These are phyloP conservation scores for Lenwebbia sp. DNA, from an alignment of 345 rosid species.

Conservation along the genomic window DNA sequence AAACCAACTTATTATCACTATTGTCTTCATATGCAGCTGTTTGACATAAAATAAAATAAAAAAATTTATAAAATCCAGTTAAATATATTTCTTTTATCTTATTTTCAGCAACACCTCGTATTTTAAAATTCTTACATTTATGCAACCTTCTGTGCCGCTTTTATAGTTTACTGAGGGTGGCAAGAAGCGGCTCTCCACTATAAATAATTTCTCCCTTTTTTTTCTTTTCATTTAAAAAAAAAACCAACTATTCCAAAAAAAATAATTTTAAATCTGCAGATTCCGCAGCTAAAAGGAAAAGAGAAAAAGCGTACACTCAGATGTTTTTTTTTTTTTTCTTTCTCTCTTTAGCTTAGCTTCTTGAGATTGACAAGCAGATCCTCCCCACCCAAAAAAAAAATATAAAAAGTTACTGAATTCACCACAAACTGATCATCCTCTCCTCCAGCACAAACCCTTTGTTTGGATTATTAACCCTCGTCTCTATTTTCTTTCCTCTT, in stretches of 20 bases:
- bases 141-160: background rate
- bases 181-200: background rate
- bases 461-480: background rate
- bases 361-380: constrained; percentile 10
- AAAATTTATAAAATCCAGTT: too few relatives aligned
- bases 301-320: background rate
- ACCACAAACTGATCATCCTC: background rate
- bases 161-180: background rate
- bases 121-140: background rate
- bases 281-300: constrained; percentile 1
- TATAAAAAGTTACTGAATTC: background rate
- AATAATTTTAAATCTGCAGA: background rate
- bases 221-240: background rate
- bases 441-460: background rate
- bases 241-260: background rate
- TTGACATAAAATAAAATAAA: background rate
- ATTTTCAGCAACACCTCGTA: background rate
- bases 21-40: background rate
- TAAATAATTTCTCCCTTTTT: background rate
- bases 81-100: background rate
- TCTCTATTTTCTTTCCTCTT: background rate
- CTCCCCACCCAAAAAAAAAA: background rate
- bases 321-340: background rate
- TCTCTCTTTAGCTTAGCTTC: background rate
- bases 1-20: background rate